Evolutionary conservation across 2,329 filamentous ascomycete species (phyloP).

Genomic region (Diaporthe eres): DNA sequence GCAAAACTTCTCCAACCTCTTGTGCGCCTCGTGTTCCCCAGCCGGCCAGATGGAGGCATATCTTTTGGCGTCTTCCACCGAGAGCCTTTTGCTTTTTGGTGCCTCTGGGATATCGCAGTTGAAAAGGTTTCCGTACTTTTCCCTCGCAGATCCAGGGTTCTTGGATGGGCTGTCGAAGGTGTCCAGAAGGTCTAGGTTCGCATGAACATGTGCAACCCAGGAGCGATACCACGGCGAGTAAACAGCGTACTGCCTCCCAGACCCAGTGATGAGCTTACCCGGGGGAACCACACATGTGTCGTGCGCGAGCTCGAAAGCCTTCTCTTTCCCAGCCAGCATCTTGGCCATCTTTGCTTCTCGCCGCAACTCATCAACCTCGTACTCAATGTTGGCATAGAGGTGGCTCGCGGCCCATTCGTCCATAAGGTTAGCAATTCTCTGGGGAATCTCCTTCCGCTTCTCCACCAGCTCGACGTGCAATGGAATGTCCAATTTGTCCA

Average conservation of each 20-base stretch:
- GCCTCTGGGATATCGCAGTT: slow-evolving; percentile 70
- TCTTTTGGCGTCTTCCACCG: slow-evolving; percentile 69
- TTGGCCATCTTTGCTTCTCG: slow-evolving; percentile 79
- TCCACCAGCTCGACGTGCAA: slow-evolving; percentile 81
- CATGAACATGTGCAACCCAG: slow-evolving; percentile 82
- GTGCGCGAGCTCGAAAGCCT: slow-evolving; percentile 80
- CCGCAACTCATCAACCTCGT: slow-evolving; percentile 90
- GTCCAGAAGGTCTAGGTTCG: slow-evolving; percentile 76
- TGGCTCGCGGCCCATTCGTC: slow-evolving; percentile 81
- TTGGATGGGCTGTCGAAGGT: slow-evolving; percentile 68
- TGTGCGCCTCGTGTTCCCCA: slow-evolving; percentile 79
- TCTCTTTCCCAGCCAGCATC: slow-evolving; percentile 71
- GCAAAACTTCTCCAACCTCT: slow-evolving; percentile 77
- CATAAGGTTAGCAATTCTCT: slow-evolving; percentile 74
- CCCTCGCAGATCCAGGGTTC: slow-evolving; percentile 63
- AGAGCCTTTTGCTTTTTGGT: slow-evolving; percentile 74
- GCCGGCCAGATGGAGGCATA: slow-evolving; percentile 77
- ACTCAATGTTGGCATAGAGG: slow-evolving; percentile 87
- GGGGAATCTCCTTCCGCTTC: slow-evolving; percentile 73
- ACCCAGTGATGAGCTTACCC: slow-evolving; percentile 74
- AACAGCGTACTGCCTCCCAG: slow-evolving; percentile 85
- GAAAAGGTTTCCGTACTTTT: slow-evolving; percentile 71
- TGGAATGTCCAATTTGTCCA: slow-evolving; percentile 81
- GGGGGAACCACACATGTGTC: slow-evolving; percentile 89
- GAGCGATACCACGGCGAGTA: slow-evolving; percentile 86